Conservation (phyloP, 140 eudicot genomes). For the Anethum foeniculum region DNA sequence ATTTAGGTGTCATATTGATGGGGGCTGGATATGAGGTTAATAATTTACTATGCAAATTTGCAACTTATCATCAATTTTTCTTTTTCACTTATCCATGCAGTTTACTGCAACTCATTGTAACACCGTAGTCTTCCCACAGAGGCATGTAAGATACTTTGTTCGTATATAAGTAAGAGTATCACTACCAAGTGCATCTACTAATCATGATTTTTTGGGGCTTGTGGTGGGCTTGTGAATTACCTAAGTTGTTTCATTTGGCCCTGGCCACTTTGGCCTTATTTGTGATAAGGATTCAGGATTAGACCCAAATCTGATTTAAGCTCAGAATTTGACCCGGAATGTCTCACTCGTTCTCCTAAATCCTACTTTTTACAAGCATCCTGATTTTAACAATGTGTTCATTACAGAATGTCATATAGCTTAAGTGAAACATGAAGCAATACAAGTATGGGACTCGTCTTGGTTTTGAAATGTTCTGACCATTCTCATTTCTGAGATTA, state of each 20-base stretch:
- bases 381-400: neutral
- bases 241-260: no score
- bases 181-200: no score
- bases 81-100: neutral
- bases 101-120: neutral
- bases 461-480: neutral
- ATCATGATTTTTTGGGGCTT: no score
- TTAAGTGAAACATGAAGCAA: neutral
- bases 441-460: neutral
- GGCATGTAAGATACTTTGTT: no score
- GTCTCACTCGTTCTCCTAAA: neutral
- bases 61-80: neutral
- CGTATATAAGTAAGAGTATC: no score
- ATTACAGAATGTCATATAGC: neutral
- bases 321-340: no score
- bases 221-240: no score
- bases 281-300: no score
- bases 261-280: no score
- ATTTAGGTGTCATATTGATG: conserved; percentile 76
- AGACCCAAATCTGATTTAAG: no score
- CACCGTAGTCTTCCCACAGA: no score
- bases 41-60: neutral
- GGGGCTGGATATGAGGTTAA: conserved; percentile 91
- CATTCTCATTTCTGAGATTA: neutral
- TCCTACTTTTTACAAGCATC: no score